Evolutionary conservation across 345 rosid genomes (phyloP), one percentile per base, ranked within the genome.

Genomic region (Eucalyptus sp.): DNA sequence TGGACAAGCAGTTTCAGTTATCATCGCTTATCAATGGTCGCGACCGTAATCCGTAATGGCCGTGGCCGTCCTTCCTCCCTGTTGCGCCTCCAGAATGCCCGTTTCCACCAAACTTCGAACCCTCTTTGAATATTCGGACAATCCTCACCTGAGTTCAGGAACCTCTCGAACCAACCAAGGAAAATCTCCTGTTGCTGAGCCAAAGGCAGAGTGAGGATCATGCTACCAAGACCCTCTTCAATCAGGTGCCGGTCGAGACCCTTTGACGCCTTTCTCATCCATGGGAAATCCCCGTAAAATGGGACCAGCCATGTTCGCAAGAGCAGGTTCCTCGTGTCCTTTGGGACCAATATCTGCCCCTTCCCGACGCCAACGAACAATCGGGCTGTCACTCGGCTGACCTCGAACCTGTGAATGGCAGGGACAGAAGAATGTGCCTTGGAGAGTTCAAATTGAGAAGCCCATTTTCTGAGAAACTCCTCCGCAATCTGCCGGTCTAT

Each of bases 21-120:
- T 76, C 4, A 76, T 76, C 83, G 48, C 83, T 76, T 76, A 76
- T 76, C 83, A 0, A 76, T 76, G 43, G 83, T 76, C 2, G 83
- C 83, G 7, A 76, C 83, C 0, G 93, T 91, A 84, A 96, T 89
- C 92, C 95, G 94, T 48, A 98, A 87, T 56, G 93, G 93, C 89
- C 92, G 90, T 49, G 94, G 92, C 62, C 88, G 95, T 91, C 92
- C 95, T 71, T 91, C 94, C 91, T 96, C 96, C 64, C 93, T 94
- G 83, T 62, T 94, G 87, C 96, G 94, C 90, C 95, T 93, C 98
- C 99, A 96, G 87, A 98, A 98, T 3, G 98, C 98, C 90, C 99
- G 92, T 92, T 97, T 94, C 99, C 99, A 98, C 99, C 99, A 98
- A 68, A 97, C 93, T 88, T 98, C 99, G 58, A 98, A 98, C 29